phyloP scores from a whole-genome alignment of 208 protist species.

The Acanthamoeba castellanii region DNA sequence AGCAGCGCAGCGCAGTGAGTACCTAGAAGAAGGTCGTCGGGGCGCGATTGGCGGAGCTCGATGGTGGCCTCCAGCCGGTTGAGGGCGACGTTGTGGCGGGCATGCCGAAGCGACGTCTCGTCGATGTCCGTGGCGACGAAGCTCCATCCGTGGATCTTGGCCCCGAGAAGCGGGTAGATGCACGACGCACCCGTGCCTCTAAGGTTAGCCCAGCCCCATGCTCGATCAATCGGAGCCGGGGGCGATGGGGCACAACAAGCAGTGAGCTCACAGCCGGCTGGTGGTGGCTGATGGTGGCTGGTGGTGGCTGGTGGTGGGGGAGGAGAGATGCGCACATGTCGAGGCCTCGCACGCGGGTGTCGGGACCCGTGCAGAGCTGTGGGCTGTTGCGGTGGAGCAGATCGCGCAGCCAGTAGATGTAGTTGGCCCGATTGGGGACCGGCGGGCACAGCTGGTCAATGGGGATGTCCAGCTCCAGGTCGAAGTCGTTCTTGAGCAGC shows the following conservation, averaged over 20 bases:
- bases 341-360: too few relatives aligned
- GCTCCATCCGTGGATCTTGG: background rate
- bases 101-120: background rate
- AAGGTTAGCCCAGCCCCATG: too few relatives aligned
- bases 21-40: background rate
- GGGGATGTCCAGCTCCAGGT: background rate
- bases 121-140: slow-evolving; percentile 50
- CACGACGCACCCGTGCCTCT: slow-evolving; percentile 22
- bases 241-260: too few relatives aligned
- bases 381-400: background rate
- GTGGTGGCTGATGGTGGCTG: too few relatives aligned
- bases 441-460: background rate
- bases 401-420: slow-evolving; percentile 23
- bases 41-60: background rate
- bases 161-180: slow-evolving; percentile 11
- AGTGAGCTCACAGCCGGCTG: too few relatives aligned
- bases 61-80: background rate
- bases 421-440: slow-evolving; percentile 12
- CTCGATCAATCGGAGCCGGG: too few relatives aligned
- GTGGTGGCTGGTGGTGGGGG: too few relatives aligned
- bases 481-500: slow-evolving; percentile 37
- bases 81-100: background rate
- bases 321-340: too few relatives aligned
- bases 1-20: background rate
- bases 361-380: background rate